Evolutionary conservation across 139 green algal species (phyloP).

Genomic region (Bryopsis sp.): DNA sequence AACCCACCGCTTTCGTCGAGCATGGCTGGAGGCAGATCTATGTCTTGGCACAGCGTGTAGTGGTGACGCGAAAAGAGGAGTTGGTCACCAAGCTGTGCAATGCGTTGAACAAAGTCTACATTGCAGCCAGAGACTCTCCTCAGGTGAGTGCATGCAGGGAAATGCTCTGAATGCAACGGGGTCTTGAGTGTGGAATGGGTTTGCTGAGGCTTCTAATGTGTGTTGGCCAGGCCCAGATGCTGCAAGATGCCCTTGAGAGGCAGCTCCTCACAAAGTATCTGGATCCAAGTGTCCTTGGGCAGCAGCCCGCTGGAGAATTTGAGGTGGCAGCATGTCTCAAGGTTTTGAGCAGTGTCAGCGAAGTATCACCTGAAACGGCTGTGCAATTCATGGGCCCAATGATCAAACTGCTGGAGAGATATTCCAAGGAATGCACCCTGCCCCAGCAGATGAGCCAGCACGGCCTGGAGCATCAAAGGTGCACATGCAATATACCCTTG

Average conservation of each 20-base stretch:
- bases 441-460: not conserved
- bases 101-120: conserved; percentile 24
- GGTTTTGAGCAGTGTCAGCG: not conserved
- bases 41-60: conserved; percentile 27
- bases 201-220: not conserved
- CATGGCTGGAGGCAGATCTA: conserved; percentile 25
- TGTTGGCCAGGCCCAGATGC: not conserved
- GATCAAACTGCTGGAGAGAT: conserved; percentile 13
- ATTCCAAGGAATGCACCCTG: conserved; percentile 2
- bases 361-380: not conserved
- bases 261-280: conserved; percentile 11
- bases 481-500: not conserved
- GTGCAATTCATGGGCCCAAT: not conserved
- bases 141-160: too few species aligned
- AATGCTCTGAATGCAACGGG: too few species aligned
- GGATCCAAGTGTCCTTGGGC: not conserved
- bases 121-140: conserved; percentile 7
- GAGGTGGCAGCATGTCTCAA: conserved; percentile 11
- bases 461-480: not conserved
- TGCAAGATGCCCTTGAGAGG: not conserved
- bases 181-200: too few species aligned
- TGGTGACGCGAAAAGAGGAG: conserved; percentile 23
- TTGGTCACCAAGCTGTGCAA: conserved; percentile 26
- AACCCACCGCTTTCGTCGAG: conserved; percentile 23
- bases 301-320: not conserved